These are phyloP conservation scores for Plectosphaerella cucumerina DNA, from an alignment of 2,329 filamentous ascomycete species.

Conservation along the genomic window DNA sequence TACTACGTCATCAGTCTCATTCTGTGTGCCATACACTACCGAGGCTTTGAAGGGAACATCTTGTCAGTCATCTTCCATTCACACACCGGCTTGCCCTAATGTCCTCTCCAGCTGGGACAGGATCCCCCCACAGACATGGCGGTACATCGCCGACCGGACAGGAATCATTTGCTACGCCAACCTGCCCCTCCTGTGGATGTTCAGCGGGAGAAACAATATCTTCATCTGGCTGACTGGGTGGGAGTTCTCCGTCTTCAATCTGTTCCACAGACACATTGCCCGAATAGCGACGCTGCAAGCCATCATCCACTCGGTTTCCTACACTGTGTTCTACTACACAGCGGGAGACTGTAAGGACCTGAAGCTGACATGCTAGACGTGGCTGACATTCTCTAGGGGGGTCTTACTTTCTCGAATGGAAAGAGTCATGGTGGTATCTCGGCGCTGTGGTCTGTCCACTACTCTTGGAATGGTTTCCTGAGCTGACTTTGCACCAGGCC, in stretches of 20 bases:
- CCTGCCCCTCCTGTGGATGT: constrained; percentile 61
- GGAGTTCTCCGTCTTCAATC: constrained; percentile 62
- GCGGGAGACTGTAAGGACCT: constrained; percentile 15
- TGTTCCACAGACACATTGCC: constrained; percentile 65
- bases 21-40: constrained; percentile 10
- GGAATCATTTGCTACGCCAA: constrained; percentile 62
- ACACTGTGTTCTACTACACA: constrained; percentile 40
- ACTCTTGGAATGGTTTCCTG: no score
- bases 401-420: neutral
- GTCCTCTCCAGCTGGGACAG: neutral
- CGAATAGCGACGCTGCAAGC: constrained; percentile 58
- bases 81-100: neutral
- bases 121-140: constrained; percentile 28
- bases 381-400: neutral
- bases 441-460: neutral
- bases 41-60: constrained; percentile 11
- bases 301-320: constrained; percentile 58
- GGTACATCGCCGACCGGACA: constrained; percentile 59
- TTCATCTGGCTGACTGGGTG: constrained; percentile 65
- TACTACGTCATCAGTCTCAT: constrained; percentile 13
- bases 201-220: constrained; percentile 62
- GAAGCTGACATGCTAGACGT: neutral
- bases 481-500: constrained; percentile 21
- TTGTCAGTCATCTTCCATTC: constrained; percentile 7
- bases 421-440: neutral